Evolutionary conservation across 352 stramenopile species (phyloP), one percentile per base, ranked within the genome.

Genomic region (Phytophthora fragariae): DNA sequence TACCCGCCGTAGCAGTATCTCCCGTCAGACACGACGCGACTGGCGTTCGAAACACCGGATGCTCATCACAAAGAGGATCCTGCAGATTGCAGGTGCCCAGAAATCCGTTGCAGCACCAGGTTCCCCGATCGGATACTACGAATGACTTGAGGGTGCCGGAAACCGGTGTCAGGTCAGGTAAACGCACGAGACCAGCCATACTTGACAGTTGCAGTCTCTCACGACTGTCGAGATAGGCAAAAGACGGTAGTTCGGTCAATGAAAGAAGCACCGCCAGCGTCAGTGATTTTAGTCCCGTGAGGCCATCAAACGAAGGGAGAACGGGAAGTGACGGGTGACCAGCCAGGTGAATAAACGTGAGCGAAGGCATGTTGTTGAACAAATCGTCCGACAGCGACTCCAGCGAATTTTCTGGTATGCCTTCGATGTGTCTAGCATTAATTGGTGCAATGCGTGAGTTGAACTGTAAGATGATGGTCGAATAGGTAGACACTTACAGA

Each of bases 21-120:
- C 46, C 49, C 2, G 56, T 39, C 37, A 65, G 19, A 9, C 60
- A 75, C 2, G 49, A 61, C 1, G 60, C 56, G 7, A 46, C 60
- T 24, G 67, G 56, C 5, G 52, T 50, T 17, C 15, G 24, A 57
- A 39, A 57, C 6, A 57, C 21, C 7, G 52, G 52, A n/a, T 33
- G 67, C 33, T 12, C 60, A 57, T 54, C 67, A 65, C 21, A 70
- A 11, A 46, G 62, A 12, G 69, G 52, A 46, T 63, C 24, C 0
- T 52, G 27, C 4, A 68, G 24, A 12, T 81, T n/a, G 19, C 65
- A 80, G 0, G 15, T 3, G 3, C 73, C 62, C 7, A 65, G 59
- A 41, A 80, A 80, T 0, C 70, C 75, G 21, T 78, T 75, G 61
- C 74, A 78, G 62, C 74, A 81, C 21, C 31, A 66, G 27, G 31